Base-by-base conservation (phyloP, 441 rosid species). In the Euphorbia schlechtendalii region DNA sequence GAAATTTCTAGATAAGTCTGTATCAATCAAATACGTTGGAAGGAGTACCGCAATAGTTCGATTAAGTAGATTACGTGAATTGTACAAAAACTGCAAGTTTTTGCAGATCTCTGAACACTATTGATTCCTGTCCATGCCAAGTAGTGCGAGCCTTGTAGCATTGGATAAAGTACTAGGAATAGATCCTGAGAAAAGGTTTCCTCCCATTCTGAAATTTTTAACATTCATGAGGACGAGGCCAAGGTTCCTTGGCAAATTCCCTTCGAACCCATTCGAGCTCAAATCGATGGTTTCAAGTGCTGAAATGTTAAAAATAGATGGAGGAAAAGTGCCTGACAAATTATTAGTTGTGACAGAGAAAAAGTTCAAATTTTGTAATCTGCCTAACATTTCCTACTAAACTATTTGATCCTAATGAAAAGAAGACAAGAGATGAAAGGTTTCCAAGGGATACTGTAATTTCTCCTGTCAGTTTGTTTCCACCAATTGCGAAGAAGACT, bases 381-480 rank as follows among this genome's bases (percentile, higher is more conserved):
- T 32, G 22, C 58, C 70, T 0, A 67, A 5, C 38, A 17, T 28
- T 38, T 38, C 70, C 64, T 2, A 1, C n/a, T 4, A 67, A n/a
- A 34, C 49, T 34, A 28, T 67, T 67, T 0, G 0, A 0, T 3
- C 13, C 2, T 21, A 38, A 45, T 18, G 20, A 21, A 49, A 49
- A 18, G 4, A 3, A 3, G 8, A 11, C 10, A 13, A 59, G 24
- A 8, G 56, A 58, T 0, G 64, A 59, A 34, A 67, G 58, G 25
- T 67, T 67, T 10, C 14, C 70, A 5, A 67, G 51, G n/a, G 64
- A 58, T 25, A 9, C 38, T 1, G 70, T 58, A 5, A 59, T 67
- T 12, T 28, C 10, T 7, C 45, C 46, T 0, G 13, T 46, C 2
- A 59, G 1, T 5, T 9, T 25, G n/a, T 49, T 67, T 2, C 10